These are phyloP conservation scores for Marasmius tenuissimus DNA, from an alignment of 1,284 basidiomycete genomes.

Conservation along the genomic window DNA sequence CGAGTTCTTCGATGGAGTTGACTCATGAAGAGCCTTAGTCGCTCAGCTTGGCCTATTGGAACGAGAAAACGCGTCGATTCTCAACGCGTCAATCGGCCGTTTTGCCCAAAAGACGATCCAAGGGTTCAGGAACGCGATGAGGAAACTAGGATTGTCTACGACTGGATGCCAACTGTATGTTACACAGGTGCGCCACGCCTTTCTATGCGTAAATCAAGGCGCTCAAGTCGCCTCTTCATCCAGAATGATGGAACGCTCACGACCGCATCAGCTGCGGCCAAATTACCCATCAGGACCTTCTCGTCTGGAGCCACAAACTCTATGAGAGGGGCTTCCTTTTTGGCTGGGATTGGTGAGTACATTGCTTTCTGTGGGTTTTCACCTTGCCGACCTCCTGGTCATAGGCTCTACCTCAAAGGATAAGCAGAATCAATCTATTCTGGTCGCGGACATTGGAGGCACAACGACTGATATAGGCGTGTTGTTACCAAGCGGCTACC, in stretches of 20 bases:
- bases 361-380: slow-evolving; percentile 6
- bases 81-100: slow-evolving; percentile 54
- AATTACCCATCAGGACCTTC: slow-evolving; percentile 56
- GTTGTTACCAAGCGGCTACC: slow-evolving; percentile 50
- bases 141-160: slow-evolving; percentile 35
- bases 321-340: slow-evolving; percentile 58
- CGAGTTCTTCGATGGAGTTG: not conserved
- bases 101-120: slow-evolving; percentile 51
- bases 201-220: not conserved
- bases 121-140: slow-evolving; percentile 48
- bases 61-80: slow-evolving; percentile 58
- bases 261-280: slow-evolving; percentile 44
- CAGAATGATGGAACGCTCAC: slow-evolving; percentile 57
- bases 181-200: slow-evolving; percentile 30
- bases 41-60: slow-evolving; percentile 52
- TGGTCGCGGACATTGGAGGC: slow-evolving; percentile 44
- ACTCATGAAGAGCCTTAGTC: slow-evolving; percentile 27
- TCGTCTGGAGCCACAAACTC: slow-evolving; percentile 61
- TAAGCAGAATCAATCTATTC: slow-evolving; percentile 7
- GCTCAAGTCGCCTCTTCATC: not conserved
- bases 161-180: slow-evolving; percentile 49
- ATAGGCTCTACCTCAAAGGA: not conserved
- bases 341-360: slow-evolving; percentile 41
- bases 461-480: slow-evolving; percentile 57
- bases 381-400: not conserved